Percentiles rank a stretch among this genome's conserved stretches.
Conservation (phyloP, 441 rosid species). For the Hura crepitans region DNA sequence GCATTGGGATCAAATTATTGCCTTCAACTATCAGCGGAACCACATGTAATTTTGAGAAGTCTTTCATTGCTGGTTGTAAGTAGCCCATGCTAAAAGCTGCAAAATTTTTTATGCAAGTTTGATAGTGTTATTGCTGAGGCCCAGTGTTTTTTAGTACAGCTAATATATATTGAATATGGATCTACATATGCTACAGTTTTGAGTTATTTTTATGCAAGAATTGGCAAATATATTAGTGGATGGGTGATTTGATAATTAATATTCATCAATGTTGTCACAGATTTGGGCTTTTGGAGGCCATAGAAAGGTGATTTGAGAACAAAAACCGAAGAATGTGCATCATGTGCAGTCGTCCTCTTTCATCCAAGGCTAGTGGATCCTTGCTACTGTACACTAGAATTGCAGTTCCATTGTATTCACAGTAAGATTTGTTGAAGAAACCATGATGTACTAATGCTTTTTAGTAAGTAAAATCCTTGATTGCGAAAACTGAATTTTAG, state of each 20-base stretch:
- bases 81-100: neutral
- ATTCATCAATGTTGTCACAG: constrained; percentile 28
- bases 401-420: constrained; percentile 8
- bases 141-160: neutral
- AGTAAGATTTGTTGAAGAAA: no score
- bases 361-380: constrained; percentile 8
- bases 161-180: neutral
- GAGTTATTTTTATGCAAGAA: neutral
- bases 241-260: neutral
- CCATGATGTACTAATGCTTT: no score
- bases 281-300: constrained; percentile 96
- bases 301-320: constrained; percentile 43
- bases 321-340: neutral
- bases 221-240: neutral
- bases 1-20: neutral
- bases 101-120: neutral
- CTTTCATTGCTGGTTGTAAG: neutral
- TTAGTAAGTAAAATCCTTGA: constrained; percentile 22
- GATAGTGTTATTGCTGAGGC: neutral
- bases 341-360: constrained; percentile 7
- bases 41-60: neutral
- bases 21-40: neutral
- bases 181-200: no score
- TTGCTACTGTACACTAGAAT: neutral
- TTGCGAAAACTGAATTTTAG: constrained; percentile 25